Conservation (phyloP, 2,329 filamentous ascomycete species). For the Nannizziopsis barbatae region DNA sequence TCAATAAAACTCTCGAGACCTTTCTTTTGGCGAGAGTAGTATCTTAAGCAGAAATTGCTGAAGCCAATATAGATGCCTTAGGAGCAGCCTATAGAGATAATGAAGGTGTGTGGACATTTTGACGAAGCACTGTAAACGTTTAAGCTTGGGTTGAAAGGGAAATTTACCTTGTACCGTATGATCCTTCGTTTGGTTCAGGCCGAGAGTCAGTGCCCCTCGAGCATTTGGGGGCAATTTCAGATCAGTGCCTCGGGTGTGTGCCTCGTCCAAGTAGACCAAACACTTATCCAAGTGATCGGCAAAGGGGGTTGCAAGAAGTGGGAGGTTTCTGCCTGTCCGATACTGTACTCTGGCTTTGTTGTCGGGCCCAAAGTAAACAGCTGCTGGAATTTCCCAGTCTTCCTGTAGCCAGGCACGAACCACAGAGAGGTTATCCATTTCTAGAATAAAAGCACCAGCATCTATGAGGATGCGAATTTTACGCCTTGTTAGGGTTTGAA, state of each 20-base stretch:
- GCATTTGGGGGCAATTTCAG: conserved; percentile 43
- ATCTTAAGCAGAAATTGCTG: too few species aligned
- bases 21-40: too few species aligned
- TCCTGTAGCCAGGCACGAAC: conserved; percentile 42
- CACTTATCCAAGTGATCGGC: conserved; percentile 43
- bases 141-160: too few species aligned
- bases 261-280: conserved; percentile 51
- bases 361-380: conserved; percentile 43
- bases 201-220: conserved; percentile 46
- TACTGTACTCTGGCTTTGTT: conserved; percentile 38
- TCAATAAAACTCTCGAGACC: too few species aligned
- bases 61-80: too few species aligned
- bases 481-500: conserved; percentile 29
- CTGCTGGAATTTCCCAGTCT: conserved; percentile 38
- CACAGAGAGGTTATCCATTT: conserved; percentile 46
- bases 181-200: conserved; percentile 49
- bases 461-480: conserved; percentile 50
- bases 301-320: conserved; percentile 45
- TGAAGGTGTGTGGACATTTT: not conserved
- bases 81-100: not conserved
- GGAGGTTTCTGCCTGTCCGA: conserved; percentile 28
- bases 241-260: conserved; percentile 51
- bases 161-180: conserved; percentile 47
- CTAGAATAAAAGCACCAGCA: conserved; percentile 53
- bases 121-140: too few species aligned